Percentiles rank a stretch among this genome's conserved stretches.
These are phyloP conservation scores for Coix lacrymajobi DNA, from an alignment of 176 grass and related monocot genomes.

Conservation along the genomic window DNA sequence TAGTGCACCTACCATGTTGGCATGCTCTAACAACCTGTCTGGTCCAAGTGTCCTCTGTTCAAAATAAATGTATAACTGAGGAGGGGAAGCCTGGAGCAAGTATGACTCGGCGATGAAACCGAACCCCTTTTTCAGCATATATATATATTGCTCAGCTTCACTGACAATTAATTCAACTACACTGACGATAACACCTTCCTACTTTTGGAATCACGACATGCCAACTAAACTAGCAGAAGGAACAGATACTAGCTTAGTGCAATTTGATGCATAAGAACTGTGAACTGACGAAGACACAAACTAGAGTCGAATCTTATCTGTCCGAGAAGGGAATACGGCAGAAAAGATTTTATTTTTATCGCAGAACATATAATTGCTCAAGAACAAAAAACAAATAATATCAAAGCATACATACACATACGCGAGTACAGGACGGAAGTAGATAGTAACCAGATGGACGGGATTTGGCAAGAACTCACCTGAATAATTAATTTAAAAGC, in stretches of 20 bases:
- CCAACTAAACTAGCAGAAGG: not conserved
- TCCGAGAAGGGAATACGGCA: not conserved
- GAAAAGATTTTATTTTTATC: not conserved
- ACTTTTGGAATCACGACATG: slow-evolving; percentile 27
- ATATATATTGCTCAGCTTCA: not conserved
- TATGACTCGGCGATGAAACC: not conserved
- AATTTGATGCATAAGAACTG: not conserved
- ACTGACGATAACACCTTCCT: slow-evolving; percentile 21
- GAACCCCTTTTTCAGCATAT: not conserved
- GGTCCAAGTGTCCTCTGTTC: not conserved
- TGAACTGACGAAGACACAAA: not conserved
- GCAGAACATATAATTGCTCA: not conserved
- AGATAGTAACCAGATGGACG: not conserved
- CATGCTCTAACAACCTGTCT: not conserved
- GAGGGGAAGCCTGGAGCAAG: not conserved
- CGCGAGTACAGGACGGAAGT: no score
- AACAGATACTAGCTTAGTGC: not conserved
- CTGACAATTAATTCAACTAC: slow-evolving; percentile 3
- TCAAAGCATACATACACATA: not conserved
- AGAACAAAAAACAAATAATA: not conserved
- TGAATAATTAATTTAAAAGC: not conserved
- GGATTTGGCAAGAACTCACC: not conserved
- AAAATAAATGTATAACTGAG: not conserved
- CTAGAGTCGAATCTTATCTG: not conserved
- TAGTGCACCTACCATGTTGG: slow-evolving; percentile 12